Base-by-base conservation (phyloP, 2,329 filamentous ascomycete genomes). In the Apiospora malaysiana region DNA sequence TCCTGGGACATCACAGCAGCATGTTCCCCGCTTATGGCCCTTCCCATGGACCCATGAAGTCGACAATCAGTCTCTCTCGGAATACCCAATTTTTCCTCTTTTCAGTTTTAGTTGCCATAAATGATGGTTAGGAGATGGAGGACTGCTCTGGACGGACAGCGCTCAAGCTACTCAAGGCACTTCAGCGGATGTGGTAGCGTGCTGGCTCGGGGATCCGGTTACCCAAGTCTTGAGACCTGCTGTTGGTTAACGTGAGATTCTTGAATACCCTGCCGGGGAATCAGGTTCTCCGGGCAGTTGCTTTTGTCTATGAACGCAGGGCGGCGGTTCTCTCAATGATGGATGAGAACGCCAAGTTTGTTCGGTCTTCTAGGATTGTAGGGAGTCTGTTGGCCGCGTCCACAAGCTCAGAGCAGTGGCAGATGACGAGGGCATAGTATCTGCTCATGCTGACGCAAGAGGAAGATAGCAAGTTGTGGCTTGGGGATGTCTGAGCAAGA, bases 71-170 rank as follows among this genome's bases (percentile, higher is more conserved):
- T 63, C 56, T 40, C 40, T 63, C 32, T 63, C 56, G 56, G 56
- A 63, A 63, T 63, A 63, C 56, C 56, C 56, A 40, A 40, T 63
- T 63, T 40, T 63, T 63, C 32, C 56, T 40, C n/a, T 40, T 63
- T 63, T 63, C 56, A 63, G 56, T 63, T 56, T 40, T 63, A 63
- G 51, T 63, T 63, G 27, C 56, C 56, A 63, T 63, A 21, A 8
- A 40, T 63, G 27, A 40, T 40, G 32, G 56, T 40, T 18, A 40
- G 27, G 32, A 16, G 56, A 21, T 40, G 32, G 32, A 23, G 21
- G 32, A 40, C 23, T 63, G 27, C 27, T 63, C 27, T 40, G 21
- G 32, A 23, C 40, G 56, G 27, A 40, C 32, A 23, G 8, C 56
- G 27, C 18, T 40, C 56, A 32, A 40, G 21, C 56, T 40, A 3